These are phyloP conservation scores for Tilletiaria anomala DNA, from an alignment of 1,284 basidiomycete species.

Conservation along the genomic window DNA sequence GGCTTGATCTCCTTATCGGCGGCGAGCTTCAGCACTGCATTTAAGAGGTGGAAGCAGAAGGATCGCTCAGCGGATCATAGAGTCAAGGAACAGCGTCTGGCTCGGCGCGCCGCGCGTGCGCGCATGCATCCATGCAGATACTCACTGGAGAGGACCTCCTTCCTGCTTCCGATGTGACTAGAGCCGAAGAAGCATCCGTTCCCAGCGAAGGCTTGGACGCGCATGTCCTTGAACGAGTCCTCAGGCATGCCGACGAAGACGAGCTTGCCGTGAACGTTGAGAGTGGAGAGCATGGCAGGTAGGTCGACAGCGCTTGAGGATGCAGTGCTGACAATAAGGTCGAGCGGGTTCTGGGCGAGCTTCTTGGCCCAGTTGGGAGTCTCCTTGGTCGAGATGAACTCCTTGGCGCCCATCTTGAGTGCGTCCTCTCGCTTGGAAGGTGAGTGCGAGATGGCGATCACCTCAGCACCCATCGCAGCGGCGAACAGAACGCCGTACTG, in stretches of 20 bases:
- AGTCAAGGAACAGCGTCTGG: neutral
- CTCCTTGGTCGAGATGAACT: constrained; percentile 34
- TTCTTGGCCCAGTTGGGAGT: constrained; percentile 22
- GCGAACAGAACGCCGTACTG: constrained; percentile 49
- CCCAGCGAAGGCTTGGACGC: constrained; percentile 40
- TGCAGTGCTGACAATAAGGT: constrained; percentile 51
- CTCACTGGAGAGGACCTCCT: constrained; percentile 50
- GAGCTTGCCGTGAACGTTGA: constrained; percentile 48
- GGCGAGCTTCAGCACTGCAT: constrained; percentile 31
- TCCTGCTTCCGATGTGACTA: constrained; percentile 52
- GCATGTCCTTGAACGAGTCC: constrained; percentile 37
- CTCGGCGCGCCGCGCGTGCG: neutral
- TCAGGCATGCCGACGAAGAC: constrained; percentile 50
- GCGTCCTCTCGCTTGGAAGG: constrained; percentile 53
- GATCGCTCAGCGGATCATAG: constrained; percentile 2
- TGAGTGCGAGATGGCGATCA: constrained; percentile 55
- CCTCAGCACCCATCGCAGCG: constrained; percentile 50
- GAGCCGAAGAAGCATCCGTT: constrained; percentile 43
- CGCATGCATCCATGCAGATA: too few relatives aligned
- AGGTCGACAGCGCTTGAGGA: constrained; percentile 43
- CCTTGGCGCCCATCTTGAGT: constrained; percentile 50
- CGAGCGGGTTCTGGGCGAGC: constrained; percentile 41
- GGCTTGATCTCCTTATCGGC: constrained; percentile 34
- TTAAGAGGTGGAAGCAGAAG: too few relatives aligned
- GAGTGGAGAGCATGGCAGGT: constrained; percentile 44